These are phyloP conservation scores for Lipomyces chichibuensis DNA, from an alignment of 805 yeast species.

Conservation along the genomic window DNA sequence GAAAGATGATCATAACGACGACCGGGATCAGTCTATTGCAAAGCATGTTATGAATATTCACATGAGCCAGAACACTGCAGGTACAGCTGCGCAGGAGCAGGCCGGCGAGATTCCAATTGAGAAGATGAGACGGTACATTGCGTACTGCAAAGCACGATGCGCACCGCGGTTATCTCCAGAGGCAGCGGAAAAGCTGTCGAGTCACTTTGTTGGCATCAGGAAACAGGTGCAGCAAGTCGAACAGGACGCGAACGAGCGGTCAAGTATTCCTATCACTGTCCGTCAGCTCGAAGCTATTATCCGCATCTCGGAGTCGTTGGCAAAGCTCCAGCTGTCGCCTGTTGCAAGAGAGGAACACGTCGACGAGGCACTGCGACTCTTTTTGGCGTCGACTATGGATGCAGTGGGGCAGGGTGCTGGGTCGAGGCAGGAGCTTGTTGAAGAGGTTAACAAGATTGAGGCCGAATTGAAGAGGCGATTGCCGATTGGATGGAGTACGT, in stretches of 20 bases:
- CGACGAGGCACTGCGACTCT: conserved; percentile 90
- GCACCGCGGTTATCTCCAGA: conserved; percentile 90
- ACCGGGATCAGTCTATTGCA: conserved; percentile 81
- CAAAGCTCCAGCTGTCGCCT: conserved; percentile 80
- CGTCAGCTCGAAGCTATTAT: conserved; percentile 97
- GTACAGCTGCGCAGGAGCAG: conserved; percentile 54
- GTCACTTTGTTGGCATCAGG: conserved; percentile 90
- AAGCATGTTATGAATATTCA: conserved; percentile 94
- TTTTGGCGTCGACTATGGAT: conserved; percentile 96
- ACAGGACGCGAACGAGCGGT: conserved; percentile 78
- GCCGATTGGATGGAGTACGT: conserved; percentile 96
- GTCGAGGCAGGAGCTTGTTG: conserved; percentile 49
- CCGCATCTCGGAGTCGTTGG: conserved; percentile 92
- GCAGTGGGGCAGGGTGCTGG: conserved; percentile 76
- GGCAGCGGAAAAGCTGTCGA: conserved; percentile 86
- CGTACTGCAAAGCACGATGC: conserved; percentile 79
- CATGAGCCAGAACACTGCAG: conserved; percentile 66
- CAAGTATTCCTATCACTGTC: conserved; percentile 94
- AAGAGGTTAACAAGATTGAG: conserved; percentile 78
- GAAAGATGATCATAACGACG: conserved; percentile 89
- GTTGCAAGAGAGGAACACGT: conserved; percentile 88
- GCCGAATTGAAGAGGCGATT: conserved; percentile 83
- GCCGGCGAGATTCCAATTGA: conserved; percentile 83
- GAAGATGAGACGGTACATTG: conserved; percentile 88
- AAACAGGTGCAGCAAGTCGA: conserved; percentile 81